A percentile compares a stretch with the other conserved stretches of the same genome.
phyloP scores from a whole-genome alignment of 169 alveolate genomes.

The Cryptosporidium ubiquitum region DNA sequence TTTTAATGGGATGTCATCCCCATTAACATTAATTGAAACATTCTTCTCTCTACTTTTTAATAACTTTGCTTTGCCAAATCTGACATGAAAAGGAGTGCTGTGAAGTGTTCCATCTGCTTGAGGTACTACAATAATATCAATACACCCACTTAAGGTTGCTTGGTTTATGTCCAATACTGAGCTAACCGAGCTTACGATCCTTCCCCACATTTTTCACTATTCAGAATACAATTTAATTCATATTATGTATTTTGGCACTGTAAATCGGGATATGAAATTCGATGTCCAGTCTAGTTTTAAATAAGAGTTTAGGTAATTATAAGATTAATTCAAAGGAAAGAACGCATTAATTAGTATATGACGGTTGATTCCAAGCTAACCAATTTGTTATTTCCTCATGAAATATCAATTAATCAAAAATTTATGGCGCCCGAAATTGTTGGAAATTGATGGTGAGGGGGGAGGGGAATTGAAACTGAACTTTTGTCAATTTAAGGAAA shows the following conservation, averaged over 20 bases:
- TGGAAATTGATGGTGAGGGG: neutral
- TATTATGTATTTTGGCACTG: neutral
- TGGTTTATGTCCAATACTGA: conserved; percentile 91
- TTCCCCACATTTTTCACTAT: conserved; percentile 88
- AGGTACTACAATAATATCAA: conserved; percentile 92
- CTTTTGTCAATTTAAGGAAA: neutral
- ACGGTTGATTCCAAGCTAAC: neutral
- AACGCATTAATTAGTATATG: neutral
- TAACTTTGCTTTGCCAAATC: conserved; percentile 96
- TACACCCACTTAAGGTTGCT: conserved; percentile 93
- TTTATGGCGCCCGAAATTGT: neutral
- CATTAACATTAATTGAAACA: conserved; percentile 92
- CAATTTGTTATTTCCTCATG: neutral
- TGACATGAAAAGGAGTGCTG: conserved; percentile 95
- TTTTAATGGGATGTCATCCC: conserved; percentile 86
- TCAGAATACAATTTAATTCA: conserved; percentile 1
- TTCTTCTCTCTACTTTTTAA: conserved; percentile 91
- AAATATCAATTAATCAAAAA: conserved; percentile 3
- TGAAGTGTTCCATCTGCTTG: conserved; percentile 84
- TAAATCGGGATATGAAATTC: neutral
- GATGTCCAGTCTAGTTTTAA: neutral
- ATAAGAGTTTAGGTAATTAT: neutral
- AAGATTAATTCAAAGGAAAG: neutral
- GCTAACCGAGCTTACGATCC: conserved; percentile 89
- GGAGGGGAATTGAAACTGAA: neutral